Evolutionary conservation across 2,329 filamentous ascomycete genomes (phyloP).

Genomic region (Alternaria alternata): DNA sequence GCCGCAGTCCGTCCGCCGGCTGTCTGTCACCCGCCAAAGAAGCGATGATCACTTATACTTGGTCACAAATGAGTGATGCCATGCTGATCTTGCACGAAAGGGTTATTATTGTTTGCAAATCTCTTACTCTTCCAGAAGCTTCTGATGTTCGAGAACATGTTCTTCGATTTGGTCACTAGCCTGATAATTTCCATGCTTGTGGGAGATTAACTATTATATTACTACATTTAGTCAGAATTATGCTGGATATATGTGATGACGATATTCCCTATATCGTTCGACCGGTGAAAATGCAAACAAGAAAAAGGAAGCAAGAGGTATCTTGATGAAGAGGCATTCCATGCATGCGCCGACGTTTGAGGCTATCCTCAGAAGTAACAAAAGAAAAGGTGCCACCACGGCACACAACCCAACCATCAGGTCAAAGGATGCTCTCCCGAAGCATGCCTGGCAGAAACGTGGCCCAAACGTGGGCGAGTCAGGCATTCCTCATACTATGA

Average conservation of each 20-base stretch:
- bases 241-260: slow-evolving; percentile 2
- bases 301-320: slow-evolving; percentile 31
- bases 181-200: not conserved
- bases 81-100: not conserved
- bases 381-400: slow-evolving; percentile 8
- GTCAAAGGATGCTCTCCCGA: slow-evolving; percentile 5
- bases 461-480: not conserved
- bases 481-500: slow-evolving; percentile 2
- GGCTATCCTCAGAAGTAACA: not conserved
- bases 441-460: slow-evolving; percentile 2
- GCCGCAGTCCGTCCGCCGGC: slow-evolving; percentile 3
- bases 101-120: not conserved
- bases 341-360: slow-evolving; percentile 18
- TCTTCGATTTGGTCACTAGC: not conserved
- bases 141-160: slow-evolving; percentile 1
- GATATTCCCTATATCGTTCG: slow-evolving; percentile 5
- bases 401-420: slow-evolving; percentile 9
- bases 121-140: slow-evolving; percentile 1
- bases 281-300: slow-evolving; percentile 1
- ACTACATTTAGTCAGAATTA: slow-evolving; percentile 3
- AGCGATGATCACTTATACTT: slow-evolving; percentile 2
- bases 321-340: slow-evolving; percentile 25
- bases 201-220: slow-evolving; percentile 11
- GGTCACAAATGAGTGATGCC: not conserved
- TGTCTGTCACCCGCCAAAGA: slow-evolving; percentile 3